Base-by-base conservation (phyloP, 805 yeast genomes). In the Wickerhamiella azymoides region DNA sequence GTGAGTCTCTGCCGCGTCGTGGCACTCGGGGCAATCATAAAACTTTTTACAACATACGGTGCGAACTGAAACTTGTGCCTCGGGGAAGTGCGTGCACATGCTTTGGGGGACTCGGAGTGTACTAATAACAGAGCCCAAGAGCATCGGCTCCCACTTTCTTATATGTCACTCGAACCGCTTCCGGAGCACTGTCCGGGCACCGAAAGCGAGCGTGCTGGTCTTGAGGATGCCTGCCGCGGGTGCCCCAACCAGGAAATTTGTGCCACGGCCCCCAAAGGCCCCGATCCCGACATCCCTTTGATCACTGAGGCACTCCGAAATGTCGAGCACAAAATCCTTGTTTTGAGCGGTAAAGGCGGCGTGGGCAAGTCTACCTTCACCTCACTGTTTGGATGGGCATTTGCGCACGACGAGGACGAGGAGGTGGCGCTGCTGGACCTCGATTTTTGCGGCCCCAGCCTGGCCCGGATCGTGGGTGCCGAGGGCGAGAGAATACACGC, bases 161-260 rank as follows among this genome's bases (percentile, higher is more conserved):
- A 9, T 14, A 40, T 40, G 43, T 21, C 26, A 21, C 26, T 40
- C 13, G 41, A 39, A 0, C 86, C 92, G 0, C 93, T 81, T 57
- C 97, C 98, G 1, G 96, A 86, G 59, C 97, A 92, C 62, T 92
- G 99, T 66, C 98, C 98, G 0, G 99, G 98, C 1, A 94, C 97
- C 1, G 96, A 89, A 59, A 80, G 94, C 2, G 96, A 86, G 54
- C 64, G 66, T 45, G 98, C 99, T 2, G 99, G 99, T 7, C 77
- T 81, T 55, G 88, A 84, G 2, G 95, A 84, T 58, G 94, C 97
- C 10, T 92, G 99, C 60, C 72, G 67, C 8, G 96, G 96, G 10
- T 92, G 99, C 66, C 93, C 96, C 13, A 92, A 92, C 64, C 86
- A 92, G 62, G 77, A 72, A 39, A 82, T 89, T 4, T 92, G 99